Base-by-base conservation (phyloP, 306 rosid genomes). In the Prunus kanzakura region DNA sequence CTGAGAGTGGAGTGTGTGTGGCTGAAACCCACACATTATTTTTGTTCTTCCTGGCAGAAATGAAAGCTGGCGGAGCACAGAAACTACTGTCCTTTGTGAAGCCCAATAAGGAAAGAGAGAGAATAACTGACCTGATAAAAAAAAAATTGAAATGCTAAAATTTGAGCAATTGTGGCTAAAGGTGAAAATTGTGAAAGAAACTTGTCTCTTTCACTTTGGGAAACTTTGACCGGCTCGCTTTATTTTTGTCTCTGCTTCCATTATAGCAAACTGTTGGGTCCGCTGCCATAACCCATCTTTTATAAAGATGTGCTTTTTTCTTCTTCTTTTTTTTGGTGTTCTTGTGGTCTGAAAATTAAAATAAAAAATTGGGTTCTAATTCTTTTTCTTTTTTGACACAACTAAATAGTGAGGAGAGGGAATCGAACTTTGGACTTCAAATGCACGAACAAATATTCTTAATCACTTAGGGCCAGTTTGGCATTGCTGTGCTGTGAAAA, bases 21-120 rank as follows among this genome's bases (percentile, higher is more conserved):
- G 35, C 77, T 72, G 82, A 84, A 84, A 77, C 88, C 82, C 90
- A 80, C 87, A 82, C 88, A 85, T 80, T 83, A 87, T 32, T 82
- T 62, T 57, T 50, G 66, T 55, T 67, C 13, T 38, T 49, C 50
- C 84, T 83, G 89, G 83, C 91, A 84, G 50, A 82, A 78, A 74
- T 67, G 88, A 84, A 77, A 82, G 84, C 74, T 80, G 88, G 81
- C 70, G 76, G 69, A 70, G 74, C 54, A 45, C 81, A 84, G 86
- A 79, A 83, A 68, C 76, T 75, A 76, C 72, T 69, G 88, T 82
- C 77, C 74, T 72, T 79, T 76, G 66, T 72, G 68, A 72, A 74
- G 76, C 61, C 77, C 81, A 80, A 74, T 20, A 79, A 74, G 67
- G 88, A 75, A 81, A 75, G 65, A 71, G 69, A 67, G 51, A 8